phyloP scores from a whole-genome alignment of 805 yeast genomes.

The Nakazawaea ambrosiae region DNA sequence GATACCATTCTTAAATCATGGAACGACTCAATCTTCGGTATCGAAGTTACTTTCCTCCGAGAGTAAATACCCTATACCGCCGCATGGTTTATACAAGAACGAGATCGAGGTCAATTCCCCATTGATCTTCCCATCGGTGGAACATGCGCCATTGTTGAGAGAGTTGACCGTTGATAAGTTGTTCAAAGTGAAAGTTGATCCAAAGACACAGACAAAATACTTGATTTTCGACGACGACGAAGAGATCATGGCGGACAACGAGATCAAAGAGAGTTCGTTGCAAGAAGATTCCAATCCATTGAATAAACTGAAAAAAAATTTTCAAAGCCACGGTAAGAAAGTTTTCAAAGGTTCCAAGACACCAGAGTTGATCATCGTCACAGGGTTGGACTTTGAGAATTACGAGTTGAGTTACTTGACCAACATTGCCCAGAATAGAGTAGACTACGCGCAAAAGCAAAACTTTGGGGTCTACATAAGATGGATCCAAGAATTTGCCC shows the following conservation, averaged over 20 bases:
- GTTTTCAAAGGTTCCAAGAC: conserved; percentile 33
- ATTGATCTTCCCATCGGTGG: conserved; percentile 68
- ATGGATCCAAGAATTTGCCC: conserved; percentile 79
- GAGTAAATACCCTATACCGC: conserved; percentile 5
- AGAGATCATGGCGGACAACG: conserved; percentile 28
- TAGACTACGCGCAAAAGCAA: conserved; percentile 79
- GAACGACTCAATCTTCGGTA: conserved; percentile 3
- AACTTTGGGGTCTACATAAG: conserved; percentile 79
- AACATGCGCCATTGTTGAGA: conserved; percentile 55
- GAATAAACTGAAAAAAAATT: conserved; percentile 47
- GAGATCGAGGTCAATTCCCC: conserved; percentile 43
- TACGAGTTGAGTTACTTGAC: conserved; percentile 54
- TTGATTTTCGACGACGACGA: conserved; percentile 39
- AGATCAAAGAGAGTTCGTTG: conserved; percentile 39
- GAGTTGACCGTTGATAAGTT: conserved; percentile 48
- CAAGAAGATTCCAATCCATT: conserved; percentile 32
- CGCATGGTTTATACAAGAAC: conserved; percentile 36
- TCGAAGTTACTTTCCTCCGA: conserved; percentile 6
- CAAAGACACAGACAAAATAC: conserved; percentile 28
- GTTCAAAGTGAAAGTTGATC: conserved; percentile 39
- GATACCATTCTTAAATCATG: conserved; percentile 9
- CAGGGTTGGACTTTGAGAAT: conserved; percentile 69
- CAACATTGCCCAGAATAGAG: conserved; percentile 74
- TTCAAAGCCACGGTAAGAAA: conserved; percentile 59
- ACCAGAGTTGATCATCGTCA: conserved; percentile 71